Evolutionary conservation across 1,139 yeast species (phyloP), one percentile per base, ranked within the genome.

Genomic region (Pichia sp.): DNA sequence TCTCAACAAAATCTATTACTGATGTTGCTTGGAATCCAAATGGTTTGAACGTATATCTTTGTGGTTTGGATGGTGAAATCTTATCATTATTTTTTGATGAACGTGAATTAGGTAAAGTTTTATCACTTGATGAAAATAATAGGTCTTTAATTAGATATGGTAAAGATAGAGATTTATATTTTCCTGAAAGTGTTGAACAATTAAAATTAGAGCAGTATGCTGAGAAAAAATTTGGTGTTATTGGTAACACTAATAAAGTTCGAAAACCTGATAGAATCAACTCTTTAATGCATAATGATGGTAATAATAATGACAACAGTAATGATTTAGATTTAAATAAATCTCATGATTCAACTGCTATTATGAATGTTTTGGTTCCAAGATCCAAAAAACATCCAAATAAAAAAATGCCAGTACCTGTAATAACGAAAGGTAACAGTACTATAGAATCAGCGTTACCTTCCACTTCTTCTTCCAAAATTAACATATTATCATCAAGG

Each of bases 141-240:
- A 75, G 78, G 47, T 88, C 86, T 56, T 74, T 93, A 54, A 83
- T 84, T 58, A 77, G 90, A 58, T 93, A 87, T 65, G 99, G 99
- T 55, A 91, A 88, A 3, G 96, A 88, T 58, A 76, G 91, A 55
- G 96, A 90, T 57, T 75, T 85, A 69, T 83, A 84, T 22, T 85
- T 89, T 61, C 96, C 97, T 0, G 98, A 93, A 62, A 84, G 95
- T 65, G 79, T 85, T 0, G 86, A 81, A 51, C 97, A 91, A 67
- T 73, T 93, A 53, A 67, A 71, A 9, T 71, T 91, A 41, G 97
- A 90, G 62, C 87, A 83, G 34, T 74, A 74, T 55, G 81, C 87
- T 3, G 58, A 57, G 8, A 52, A 51, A 19, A 31, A 51, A 19
- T 29, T 52, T 29, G 53, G 52, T 2, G 46, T 56, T 19, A 54